A percentile compares a stretch with the other conserved stretches of the same genome.
phyloP scores from a whole-genome alignment of 257 asterid species.

The Solanum pennellii region DNA sequence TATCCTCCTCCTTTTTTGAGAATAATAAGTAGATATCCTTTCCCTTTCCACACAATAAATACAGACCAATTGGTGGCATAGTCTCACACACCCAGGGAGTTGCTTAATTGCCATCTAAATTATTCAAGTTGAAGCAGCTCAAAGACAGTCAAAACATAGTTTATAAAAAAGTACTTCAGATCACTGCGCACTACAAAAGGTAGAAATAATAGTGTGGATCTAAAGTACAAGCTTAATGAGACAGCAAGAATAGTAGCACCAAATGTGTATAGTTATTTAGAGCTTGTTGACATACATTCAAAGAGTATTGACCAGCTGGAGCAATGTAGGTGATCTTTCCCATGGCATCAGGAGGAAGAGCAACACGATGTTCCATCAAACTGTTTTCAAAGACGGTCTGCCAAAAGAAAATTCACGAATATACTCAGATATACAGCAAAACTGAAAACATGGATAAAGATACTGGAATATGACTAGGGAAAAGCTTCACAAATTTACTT shows the following conservation, averaged over 20 bases:
- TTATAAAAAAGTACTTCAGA: background rate
- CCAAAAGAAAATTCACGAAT: slow-evolving; percentile 4
- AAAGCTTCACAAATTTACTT: background rate
- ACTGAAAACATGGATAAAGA: background rate
- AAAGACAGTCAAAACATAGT: background rate
- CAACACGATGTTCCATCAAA: slow-evolving; percentile 77
- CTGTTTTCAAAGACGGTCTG: slow-evolving; percentile 88
- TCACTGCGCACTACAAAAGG: background rate
- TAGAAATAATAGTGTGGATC: background rate
- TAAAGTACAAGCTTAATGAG: background rate
- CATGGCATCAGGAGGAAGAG: slow-evolving; percentile 96
- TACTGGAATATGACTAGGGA: background rate
- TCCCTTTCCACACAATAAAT: background rate
- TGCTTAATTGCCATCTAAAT: slow-evolving; percentile 1
- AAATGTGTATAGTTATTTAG: background rate
- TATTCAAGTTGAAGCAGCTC: background rate
- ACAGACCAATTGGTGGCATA: background rate
- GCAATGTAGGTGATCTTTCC: slow-evolving; percentile 90
- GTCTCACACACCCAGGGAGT: background rate
- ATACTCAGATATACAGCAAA: background rate
- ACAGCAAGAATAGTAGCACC: background rate
- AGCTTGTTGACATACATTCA: slow-evolving; percentile 43
- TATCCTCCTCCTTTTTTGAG: background rate
- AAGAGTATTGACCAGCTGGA: slow-evolving; percentile 84
- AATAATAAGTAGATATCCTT: background rate